These are phyloP conservation scores for Coleophoma eucalyptorum DNA, from an alignment of 2,329 filamentous ascomycete species.

Conservation along the genomic window DNA sequence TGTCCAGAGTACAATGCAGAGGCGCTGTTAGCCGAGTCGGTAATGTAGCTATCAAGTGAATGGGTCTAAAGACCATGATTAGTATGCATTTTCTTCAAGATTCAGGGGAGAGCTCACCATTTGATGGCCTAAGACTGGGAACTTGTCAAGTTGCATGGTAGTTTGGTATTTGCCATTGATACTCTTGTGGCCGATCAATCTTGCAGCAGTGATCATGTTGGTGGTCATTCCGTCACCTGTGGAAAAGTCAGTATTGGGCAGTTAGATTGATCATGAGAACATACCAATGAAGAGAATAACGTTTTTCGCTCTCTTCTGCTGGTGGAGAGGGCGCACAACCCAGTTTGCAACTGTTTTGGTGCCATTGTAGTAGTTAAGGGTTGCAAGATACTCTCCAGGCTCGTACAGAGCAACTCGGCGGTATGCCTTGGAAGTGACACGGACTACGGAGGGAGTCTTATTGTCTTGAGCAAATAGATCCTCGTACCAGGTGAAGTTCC, in stretches of 20 bases:
- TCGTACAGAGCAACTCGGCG: constrained; percentile 72
- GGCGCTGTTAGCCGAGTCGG: constrained; percentile 81
- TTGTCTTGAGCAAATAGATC: constrained; percentile 76
- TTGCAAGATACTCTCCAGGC: constrained; percentile 75
- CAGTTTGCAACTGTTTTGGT: constrained; percentile 71
- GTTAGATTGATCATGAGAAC: background rate
- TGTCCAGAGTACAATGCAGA: constrained; percentile 79
- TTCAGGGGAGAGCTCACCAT: constrained; percentile 45
- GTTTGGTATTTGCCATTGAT: constrained; percentile 83
- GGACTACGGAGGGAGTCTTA: constrained; percentile 66
- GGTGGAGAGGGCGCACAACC: constrained; percentile 68
- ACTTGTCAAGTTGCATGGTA: constrained; percentile 73
- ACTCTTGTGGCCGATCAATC: constrained; percentile 75
- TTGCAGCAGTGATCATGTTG: constrained; percentile 77
- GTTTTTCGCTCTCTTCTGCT: constrained; percentile 76
- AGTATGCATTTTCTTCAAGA: background rate
- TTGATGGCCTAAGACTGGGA: constrained; percentile 82
- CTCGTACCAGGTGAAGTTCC: constrained; percentile 84
- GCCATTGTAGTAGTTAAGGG: constrained; percentile 70
- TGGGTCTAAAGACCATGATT: constrained; percentile 51
- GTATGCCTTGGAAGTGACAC: constrained; percentile 77
- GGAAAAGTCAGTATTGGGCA: constrained; percentile 9
- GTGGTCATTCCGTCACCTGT: constrained; percentile 60
- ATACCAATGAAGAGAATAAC: constrained; percentile 77
- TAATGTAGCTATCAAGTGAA: constrained; percentile 81